Conservation (phyloP, 495 filamentous ascomycete species). For the Aspergillus asperescens region DNA sequence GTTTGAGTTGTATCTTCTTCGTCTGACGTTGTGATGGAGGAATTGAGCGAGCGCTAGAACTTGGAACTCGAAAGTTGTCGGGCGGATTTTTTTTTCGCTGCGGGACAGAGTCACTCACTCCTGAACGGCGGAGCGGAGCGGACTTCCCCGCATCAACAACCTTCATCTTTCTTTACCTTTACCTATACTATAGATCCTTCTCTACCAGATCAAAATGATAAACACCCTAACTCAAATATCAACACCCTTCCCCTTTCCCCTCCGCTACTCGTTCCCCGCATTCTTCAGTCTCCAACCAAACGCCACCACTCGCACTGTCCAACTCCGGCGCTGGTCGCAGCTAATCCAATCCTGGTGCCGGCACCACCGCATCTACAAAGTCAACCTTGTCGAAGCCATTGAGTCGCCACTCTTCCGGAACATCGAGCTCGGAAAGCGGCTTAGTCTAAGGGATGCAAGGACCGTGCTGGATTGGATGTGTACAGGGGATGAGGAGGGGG, state of each 20-base stretch:
- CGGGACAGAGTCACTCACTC: constrained; percentile 1
- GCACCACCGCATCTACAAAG: constrained; percentile 63
- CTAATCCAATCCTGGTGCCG: constrained; percentile 82
- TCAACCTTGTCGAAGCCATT: constrained; percentile 59
- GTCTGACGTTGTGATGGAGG: neutral
- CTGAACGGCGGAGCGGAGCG: constrained; percentile 7
- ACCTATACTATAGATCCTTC: neutral
- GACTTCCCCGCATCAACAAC: constrained; percentile 1
- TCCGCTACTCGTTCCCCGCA: neutral
- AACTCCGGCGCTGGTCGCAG: constrained; percentile 78
- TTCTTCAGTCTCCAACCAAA: constrained; percentile 71
- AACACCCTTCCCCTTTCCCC: constrained; percentile 6
- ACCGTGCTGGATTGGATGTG: constrained; percentile 71
- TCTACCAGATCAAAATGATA: neutral
- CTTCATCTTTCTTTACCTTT: neutral
- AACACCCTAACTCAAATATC: neutral
- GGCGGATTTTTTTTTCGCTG: constrained; percentile 4
- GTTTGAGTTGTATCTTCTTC: constrained; percentile 33
- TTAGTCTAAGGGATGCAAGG: constrained; percentile 57
- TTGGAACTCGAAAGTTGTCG: too few relatives aligned
- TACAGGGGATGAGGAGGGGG: constrained; percentile 54
- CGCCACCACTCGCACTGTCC: constrained; percentile 64
- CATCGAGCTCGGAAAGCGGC: constrained; percentile 44
- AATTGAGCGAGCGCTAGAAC: neutral
- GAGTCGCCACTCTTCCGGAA: constrained; percentile 57